Base-by-base conservation (phyloP, 2,329 filamentous ascomycete species). In the Fusarium napiforme region DNA sequence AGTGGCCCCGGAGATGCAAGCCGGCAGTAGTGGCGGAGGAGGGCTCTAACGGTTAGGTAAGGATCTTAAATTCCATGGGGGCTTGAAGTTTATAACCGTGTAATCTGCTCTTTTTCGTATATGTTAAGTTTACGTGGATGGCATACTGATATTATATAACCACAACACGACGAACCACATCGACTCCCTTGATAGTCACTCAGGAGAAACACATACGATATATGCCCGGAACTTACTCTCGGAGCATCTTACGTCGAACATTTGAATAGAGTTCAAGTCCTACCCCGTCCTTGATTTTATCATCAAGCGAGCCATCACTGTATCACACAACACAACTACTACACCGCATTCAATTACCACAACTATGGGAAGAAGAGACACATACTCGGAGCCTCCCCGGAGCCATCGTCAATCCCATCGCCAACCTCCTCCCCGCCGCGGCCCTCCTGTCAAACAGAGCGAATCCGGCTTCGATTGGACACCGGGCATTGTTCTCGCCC, bases 401-500 rank as follows among this genome's bases (percentile, higher is more conserved):
- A 64, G 57, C 32, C 49, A 43, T 5, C 65, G 67, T 9, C 58
- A 67, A 37, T 45, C 63, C 14, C 50, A 43, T 16, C 60, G 47
- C 37, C 47, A 68, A 43, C 70, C 57, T 40, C 70, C 60, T 49
- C 47, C 57, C 10, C 64, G 40, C 7, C 61, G 50, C 9, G 61
- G 52, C 32, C 84, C 9, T 82, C 40, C 30, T 81, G 82, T 68
- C 11, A 67, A 60, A 10, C 84, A 86, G 62, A 74, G 67, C 42
- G 71, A 75, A 34, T 60, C 71, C 9, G 81, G 81, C 37, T 86
- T 85, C 75, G 81, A 82, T 60, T 85, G 84, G 82, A 80, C 77
- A 9, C 81, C 82, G 36, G 83, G 81, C 63, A 65, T 85, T 37
- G 77, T 79, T 23, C 80, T 87, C 5, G 82, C 81, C 12, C 74